Evolutionary conservation across 108 stramenopile genomes (phyloP), one percentile per base, ranked within the genome.

Genomic region (Nitzschia sp.): DNA sequence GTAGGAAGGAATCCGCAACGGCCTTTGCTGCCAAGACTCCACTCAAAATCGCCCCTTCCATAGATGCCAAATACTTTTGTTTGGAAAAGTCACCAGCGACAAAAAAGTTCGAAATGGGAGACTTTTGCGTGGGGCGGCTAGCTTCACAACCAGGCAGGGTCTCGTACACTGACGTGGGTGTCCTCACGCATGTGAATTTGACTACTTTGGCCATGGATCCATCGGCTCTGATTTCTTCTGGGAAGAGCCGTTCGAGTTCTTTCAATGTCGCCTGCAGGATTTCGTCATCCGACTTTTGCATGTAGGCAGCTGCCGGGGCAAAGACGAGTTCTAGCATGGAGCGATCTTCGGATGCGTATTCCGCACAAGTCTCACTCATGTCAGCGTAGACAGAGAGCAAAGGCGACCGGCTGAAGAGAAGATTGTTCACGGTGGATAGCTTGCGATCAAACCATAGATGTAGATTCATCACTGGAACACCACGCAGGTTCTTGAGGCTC

Each of bases 371-470:
- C 15, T 68, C 72, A 25, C 83, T 80, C 97, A 97, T 97, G 71
- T 97, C 97, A 25, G 97, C 97, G 75, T 97, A 97, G 26, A 97
- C 97, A 21, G 85, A 87, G 44, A 97, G 80, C 23, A 97, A 80
- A n/a, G 94, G 95, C 27, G 79, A 81, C 30, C 95, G 86, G 13
- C 88, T 92, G 70, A 96, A 97, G 52, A 89, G 89, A 33, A 97
- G 73, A 56, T 92, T 89, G 67, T 97, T 95, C 35, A 96, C 90
- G 15, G 81, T 84, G 48, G 80, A 82, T 46, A 97, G 72, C 69
- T 95, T 95, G 23, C 81, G 69, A 72, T 97, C 95, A 76, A 97
- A 97, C 97, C 97, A 97, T 78, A 97, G 79, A 69, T 97, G 97
- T n/a, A 97, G 53, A 71, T 97, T 97, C 63, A 97, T 96, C 28